Evolutionary conservation across 805 yeast species (phyloP).

Genomic region (Cyberlindnera petersonii): DNA sequence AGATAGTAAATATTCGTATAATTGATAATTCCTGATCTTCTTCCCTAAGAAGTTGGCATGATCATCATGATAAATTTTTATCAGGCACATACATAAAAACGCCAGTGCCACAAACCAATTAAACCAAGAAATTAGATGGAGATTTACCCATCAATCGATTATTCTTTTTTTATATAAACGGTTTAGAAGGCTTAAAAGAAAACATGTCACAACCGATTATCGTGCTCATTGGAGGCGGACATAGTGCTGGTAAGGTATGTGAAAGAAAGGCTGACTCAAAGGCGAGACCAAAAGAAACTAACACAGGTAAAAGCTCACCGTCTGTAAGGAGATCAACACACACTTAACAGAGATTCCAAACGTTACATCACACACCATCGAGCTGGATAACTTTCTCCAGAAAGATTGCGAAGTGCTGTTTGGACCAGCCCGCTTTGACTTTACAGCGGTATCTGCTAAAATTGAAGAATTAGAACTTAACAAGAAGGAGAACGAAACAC

Average conservation of each 20-base stretch:
- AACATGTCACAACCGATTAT: conserved; percentile 23
- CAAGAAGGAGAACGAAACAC: conserved; percentile 4
- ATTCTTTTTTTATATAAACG: not conserved
- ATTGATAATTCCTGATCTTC: too few relatives aligned
- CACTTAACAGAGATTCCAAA: conserved; percentile 25
- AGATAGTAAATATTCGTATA: too few relatives aligned
- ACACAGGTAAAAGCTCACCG: conserved; percentile 26
- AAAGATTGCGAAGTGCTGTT: conserved; percentile 1
- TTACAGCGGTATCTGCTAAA: conserved; percentile 25
- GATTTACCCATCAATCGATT: too few relatives aligned
- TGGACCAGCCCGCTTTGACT: conserved; percentile 28
- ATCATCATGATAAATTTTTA: too few relatives aligned
- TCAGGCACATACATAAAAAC: too few relatives aligned
- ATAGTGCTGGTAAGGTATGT: conserved; percentile 48
- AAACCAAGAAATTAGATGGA: too few relatives aligned
- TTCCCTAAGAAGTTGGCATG: too few relatives aligned
- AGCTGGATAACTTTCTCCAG: conserved; percentile 40
- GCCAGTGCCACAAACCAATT: too few relatives aligned
- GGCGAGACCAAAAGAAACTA: too few relatives aligned
- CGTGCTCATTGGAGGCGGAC: conserved; percentile 59
- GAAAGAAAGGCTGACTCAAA: too few relatives aligned
- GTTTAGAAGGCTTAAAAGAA: not conserved
- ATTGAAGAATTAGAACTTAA: conserved; percentile 4
- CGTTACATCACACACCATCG: conserved; percentile 33
- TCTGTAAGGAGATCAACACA: conserved; percentile 33